phyloP scores from a whole-genome alignment of 225 moss, liverwort and hornwort genomes.

The Physcomitrellopsis africana region DNA sequence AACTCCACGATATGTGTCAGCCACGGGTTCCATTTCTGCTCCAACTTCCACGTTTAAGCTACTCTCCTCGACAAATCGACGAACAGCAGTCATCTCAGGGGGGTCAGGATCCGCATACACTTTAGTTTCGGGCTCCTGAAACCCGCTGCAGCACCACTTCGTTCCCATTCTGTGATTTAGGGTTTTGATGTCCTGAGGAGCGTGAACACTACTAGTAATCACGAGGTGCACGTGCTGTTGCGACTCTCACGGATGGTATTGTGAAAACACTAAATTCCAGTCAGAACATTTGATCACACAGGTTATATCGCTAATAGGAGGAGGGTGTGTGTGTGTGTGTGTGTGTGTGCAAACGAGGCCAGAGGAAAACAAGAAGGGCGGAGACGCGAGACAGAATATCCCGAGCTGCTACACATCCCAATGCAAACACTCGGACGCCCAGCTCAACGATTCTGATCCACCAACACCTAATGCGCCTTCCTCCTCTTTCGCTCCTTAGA shows the following conservation, averaged over 20 bases:
- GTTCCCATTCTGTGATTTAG: slow-evolving; percentile 34
- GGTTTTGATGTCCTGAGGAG: background rate
- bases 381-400: background rate
- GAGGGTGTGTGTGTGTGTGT: too few relatives aligned
- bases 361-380: background rate
- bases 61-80: slow-evolving; percentile 52
- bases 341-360: background rate
- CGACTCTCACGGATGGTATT: background rate
- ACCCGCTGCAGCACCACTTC: slow-evolving; percentile 57
- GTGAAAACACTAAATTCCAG: background rate
- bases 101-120: slow-evolving; percentile 43
- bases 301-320: background rate
- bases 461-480: background rate
- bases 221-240: background rate
- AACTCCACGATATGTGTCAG: slow-evolving; percentile 50
- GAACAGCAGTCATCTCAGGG: slow-evolving; percentile 28
- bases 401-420: slow-evolving; percentile 7
- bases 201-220: background rate
- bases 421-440: background rate
- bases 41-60: slow-evolving; percentile 34
- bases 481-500: slow-evolving; percentile 2
- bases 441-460: background rate
- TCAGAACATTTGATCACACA: background rate
- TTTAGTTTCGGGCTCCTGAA: slow-evolving; percentile 46
- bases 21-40: slow-evolving; percentile 51